Conservation (phyloP, 1,284 basidiomycete species). For the Phlebopus sp. region DNA sequence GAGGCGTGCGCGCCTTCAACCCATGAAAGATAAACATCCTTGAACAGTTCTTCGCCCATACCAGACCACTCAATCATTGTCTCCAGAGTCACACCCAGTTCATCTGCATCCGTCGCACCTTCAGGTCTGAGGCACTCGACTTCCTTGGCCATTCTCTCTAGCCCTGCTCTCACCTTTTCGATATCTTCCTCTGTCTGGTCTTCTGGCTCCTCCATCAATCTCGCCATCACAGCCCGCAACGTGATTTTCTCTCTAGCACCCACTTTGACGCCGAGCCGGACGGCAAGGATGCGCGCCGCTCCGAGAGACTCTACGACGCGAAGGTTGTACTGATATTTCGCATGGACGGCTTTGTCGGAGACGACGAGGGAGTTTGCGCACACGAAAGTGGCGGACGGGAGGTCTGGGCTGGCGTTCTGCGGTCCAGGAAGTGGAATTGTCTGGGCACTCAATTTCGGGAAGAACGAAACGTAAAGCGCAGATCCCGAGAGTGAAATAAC, state of each 20-base stretch:
- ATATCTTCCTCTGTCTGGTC: constrained; percentile 41
- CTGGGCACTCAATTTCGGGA: constrained; percentile 66
- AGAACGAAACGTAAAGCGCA: constrained; percentile 79
- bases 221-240: constrained; percentile 50
- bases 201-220: constrained; percentile 43
- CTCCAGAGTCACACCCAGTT: constrained; percentile 62
- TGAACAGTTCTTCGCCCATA: constrained; percentile 53
- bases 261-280: constrained; percentile 47
- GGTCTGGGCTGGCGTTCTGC: constrained; percentile 25
- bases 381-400: constrained; percentile 57
- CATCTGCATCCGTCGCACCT: constrained; percentile 28
- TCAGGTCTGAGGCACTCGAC: constrained; percentile 54
- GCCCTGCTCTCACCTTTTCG: constrained; percentile 43
- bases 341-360: constrained; percentile 77
- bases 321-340: constrained; percentile 80
- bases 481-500: constrained; percentile 69
- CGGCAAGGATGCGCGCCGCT: constrained; percentile 70
- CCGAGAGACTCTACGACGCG: constrained; percentile 85
- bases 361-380: constrained; percentile 83
- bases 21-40: constrained; percentile 70
- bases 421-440: constrained; percentile 59
- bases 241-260: constrained; percentile 49
- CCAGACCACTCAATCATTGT: constrained; percentile 72
- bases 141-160: constrained; percentile 48
- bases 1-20: constrained; percentile 56